Conservation (phyloP, 2,329 filamentous ascomycete genomes). For the Fusarium coicis region DNA sequence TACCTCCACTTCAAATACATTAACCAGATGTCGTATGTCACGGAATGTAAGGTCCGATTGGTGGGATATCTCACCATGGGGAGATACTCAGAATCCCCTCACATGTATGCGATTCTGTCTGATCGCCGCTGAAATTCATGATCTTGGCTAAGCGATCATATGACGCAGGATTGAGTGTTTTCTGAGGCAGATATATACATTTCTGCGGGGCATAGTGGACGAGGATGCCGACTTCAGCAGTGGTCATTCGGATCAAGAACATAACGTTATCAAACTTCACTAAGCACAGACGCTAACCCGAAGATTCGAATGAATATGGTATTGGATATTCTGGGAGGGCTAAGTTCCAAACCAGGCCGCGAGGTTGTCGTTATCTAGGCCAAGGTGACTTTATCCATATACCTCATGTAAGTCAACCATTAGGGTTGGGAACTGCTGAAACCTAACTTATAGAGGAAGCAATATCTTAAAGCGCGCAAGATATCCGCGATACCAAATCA, state of each 20-base stretch:
- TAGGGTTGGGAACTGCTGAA: too few relatives aligned
- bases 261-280: neutral
- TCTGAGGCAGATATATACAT: neutral
- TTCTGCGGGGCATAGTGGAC: neutral
- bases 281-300: neutral
- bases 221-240: neutral
- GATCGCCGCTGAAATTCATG: fast-evolving
- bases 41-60: constrained; percentile 19
- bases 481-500: too few relatives aligned
- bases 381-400: neutral
- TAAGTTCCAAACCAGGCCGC: neutral
- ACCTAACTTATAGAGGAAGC: fast-evolving
- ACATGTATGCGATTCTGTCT: neutral
- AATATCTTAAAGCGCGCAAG: fast-evolving
- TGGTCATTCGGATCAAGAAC: neutral
- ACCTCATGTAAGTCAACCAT: neutral
- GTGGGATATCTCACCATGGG: constrained; percentile 2
- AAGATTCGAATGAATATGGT: fast-evolving
- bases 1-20: neutral
- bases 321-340: too few relatives aligned
- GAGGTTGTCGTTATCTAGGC: neutral
- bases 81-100: neutral
- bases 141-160: neutral
- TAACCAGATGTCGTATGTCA: constrained; percentile 21
- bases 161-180: neutral